Conservation (phyloP, 1,139 yeast species). For the Arxiozyma telluris region DNA sequence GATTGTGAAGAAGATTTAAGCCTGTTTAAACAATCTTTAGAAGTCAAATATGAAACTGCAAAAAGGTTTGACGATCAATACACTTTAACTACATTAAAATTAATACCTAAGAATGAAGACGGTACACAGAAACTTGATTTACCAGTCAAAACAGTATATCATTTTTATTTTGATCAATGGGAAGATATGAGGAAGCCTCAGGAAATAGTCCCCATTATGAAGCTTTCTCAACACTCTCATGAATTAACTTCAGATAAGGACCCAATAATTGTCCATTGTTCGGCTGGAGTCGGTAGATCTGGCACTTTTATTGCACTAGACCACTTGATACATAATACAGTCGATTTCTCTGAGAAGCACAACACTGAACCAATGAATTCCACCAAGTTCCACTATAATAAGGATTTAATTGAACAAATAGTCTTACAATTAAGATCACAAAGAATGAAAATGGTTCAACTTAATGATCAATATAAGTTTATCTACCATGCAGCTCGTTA, state of each 20-base stretch:
- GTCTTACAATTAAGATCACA: slow-evolving; percentile 28
- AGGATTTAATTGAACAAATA: slow-evolving; percentile 29
- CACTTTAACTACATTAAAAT: slow-evolving; percentile 19
- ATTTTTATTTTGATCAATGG: slow-evolving; percentile 40
- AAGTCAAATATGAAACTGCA: slow-evolving; percentile 13
- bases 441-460: slow-evolving; percentile 31
- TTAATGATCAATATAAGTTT: slow-evolving; percentile 27
- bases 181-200: slow-evolving; percentile 39
- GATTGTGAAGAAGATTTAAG: slow-evolving; percentile 14
- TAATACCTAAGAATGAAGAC: slow-evolving; percentile 13
- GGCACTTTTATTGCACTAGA: slow-evolving; percentile 67
- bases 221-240: slow-evolving; percentile 24
- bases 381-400: slow-evolving; percentile 13
- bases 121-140: slow-evolving; percentile 2
- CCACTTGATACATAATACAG: slow-evolving; percentile 37
- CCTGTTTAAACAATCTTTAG: slow-evolving; percentile 16
- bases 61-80: slow-evolving; percentile 18
- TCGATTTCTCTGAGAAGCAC: slow-evolving; percentile 17
- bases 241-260: slow-evolving; percentile 24
- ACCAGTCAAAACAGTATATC: slow-evolving; percentile 31
- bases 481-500: slow-evolving; percentile 27
- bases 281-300: slow-evolving; percentile 75
- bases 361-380: neutral
- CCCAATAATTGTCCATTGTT: slow-evolving; percentile 52
- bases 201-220: slow-evolving; percentile 29